Evolutionary conservation across 1,284 basidiomycete genomes (phyloP).

Genomic region (Ustilago nuda): DNA sequence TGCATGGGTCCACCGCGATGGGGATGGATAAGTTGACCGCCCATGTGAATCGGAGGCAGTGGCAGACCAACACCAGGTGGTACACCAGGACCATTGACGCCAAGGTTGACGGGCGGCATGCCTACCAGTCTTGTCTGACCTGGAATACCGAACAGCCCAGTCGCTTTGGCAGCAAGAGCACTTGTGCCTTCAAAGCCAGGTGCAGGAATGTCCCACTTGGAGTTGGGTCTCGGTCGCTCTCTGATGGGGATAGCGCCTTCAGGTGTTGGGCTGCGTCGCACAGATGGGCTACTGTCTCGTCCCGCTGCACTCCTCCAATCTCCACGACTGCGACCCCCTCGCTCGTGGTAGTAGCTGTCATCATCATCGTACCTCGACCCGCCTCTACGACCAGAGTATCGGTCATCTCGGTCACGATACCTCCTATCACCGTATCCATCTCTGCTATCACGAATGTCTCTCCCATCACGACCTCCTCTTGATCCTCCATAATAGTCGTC

Average conservation of each 20-base stretch:
- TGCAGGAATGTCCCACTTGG: constrained; percentile 95
- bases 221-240: constrained; percentile 85
- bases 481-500: constrained; percentile 46
- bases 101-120: constrained; percentile 50
- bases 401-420: constrained; percentile 36
- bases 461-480: constrained; percentile 23
- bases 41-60: constrained; percentile 79
- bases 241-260: constrained; percentile 83
- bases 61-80: constrained; percentile 41
- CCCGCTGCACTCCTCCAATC: constrained; percentile 46
- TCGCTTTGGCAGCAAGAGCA: constrained; percentile 95
- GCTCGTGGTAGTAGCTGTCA: constrained; percentile 61
- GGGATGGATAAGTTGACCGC: constrained; percentile 37
- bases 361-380: constrained; percentile 43
- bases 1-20: constrained; percentile 30
- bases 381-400: constrained; percentile 36
- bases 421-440: constrained; percentile 21
- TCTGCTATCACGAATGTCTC: constrained; percentile 15
- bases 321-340: constrained; percentile 71
- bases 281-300: constrained; percentile 74
- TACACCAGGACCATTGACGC: constrained; percentile 46
- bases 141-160: constrained; percentile 92
- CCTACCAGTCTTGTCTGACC: constrained; percentile 85
- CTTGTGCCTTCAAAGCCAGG: constrained; percentile 94
- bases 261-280: constrained; percentile 88